Conservation (phyloP, 257 asterid species). For the Nicotiana tomentosiformis region DNA sequence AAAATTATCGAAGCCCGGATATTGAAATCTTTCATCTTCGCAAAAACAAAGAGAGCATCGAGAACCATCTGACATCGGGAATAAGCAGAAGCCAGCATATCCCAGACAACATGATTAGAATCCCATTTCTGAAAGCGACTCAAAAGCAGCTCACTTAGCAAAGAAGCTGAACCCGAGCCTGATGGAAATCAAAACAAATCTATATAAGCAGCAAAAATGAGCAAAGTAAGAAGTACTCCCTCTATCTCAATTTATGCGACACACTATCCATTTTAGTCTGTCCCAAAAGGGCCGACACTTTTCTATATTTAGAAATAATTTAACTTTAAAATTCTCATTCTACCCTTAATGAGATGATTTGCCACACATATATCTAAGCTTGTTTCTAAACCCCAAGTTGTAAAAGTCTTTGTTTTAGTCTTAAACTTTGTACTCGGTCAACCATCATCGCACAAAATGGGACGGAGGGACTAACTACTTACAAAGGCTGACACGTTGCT, state of each 20-base stretch:
- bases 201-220: conserved; percentile 34
- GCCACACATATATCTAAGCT: neutral
- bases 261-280: neutral
- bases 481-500: too few species aligned
- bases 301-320: neutral
- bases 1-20: conserved; percentile 55
- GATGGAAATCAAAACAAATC: conserved; percentile 45
- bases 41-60: conserved; percentile 59
- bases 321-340: neutral
- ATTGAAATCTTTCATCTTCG: conserved; percentile 55
- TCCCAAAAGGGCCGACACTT: neutral
- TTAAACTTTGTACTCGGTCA: too few species aligned
- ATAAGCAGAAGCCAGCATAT: conserved; percentile 59
- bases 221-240: conserved; percentile 20
- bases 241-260: neutral
- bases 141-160: conserved; percentile 55
- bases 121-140: conserved; percentile 41
- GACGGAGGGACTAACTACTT: neutral
- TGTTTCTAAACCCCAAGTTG: neutral
- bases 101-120: conserved; percentile 55
- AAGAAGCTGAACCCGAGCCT: conserved; percentile 80
- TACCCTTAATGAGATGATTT: neutral
- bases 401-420: neutral
- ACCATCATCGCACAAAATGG: neutral
- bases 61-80: conserved; percentile 49